Base-by-base conservation (phyloP, 1,284 basidiomycete genomes). In the Salmacisia buchloeana region DNA sequence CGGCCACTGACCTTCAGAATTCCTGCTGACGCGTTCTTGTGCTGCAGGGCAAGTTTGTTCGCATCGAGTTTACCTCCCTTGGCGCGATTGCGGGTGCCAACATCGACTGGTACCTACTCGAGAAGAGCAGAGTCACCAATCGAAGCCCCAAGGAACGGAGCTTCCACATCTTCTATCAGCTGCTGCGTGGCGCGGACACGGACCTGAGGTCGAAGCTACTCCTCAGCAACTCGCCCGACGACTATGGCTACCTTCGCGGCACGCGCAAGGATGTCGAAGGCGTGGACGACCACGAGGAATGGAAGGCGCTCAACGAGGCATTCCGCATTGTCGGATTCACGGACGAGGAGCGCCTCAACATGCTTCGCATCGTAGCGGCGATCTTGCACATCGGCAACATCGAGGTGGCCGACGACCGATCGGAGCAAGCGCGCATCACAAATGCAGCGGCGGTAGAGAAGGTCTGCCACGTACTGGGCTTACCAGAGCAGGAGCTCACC, bases 101-200 rank as follows among this genome's bases (percentile, higher is more conserved):
- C 77, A 94, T 98, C 68, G 94, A 98, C 80, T 98, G 96, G 96
- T 99, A 99, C 80, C 84, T 99, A 43, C 83, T 99, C 56, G 96
- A 99, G 83, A 98, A 98, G 84, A 94, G 92, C 78, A 83, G 96
- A 73, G 94, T 99, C 35, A 74, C 76, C 34, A 78, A 69, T 27
- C 76, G 76, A 15, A 73, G 69, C 66, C 70, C 71, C 15, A 74
- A 73, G 60, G 96, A 99, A 81, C 85, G 96, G 58, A 90, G 86
- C 78, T 99, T 98, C 80, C 96, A 98, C 79, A 90, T 97, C 2
- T 98, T 99, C 81, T 99, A 98, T 80, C 93, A 97, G 81, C 81
- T 92, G 29, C 74, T 69, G 25, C 73, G 77, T 33, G 70, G 74
- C 46, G 73, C 65, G 3, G 75, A 79, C n/a, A 60, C 63, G 27